These are phyloP conservation scores for Leccinum longicurvipes DNA, from an alignment of 768 basidiomycete genomes.

Conservation along the genomic window DNA sequence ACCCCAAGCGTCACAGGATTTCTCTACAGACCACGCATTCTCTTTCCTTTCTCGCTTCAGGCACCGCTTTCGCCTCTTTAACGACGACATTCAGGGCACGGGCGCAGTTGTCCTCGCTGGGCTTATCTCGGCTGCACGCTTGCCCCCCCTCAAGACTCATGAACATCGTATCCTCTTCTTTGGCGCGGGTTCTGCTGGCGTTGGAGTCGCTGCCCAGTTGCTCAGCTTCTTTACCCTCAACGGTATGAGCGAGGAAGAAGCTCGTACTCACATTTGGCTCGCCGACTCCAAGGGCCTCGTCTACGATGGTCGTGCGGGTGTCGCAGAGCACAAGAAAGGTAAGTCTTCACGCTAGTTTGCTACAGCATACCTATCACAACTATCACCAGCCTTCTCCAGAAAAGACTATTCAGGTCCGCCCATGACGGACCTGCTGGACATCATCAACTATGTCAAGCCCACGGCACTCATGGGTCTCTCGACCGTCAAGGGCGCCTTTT, in stretches of 20 bases:
- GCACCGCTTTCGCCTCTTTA: slow-evolving; percentile 74
- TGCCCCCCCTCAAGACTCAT: slow-evolving; percentile 60
- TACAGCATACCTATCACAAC: background rate
- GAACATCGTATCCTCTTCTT: slow-evolving; percentile 89
- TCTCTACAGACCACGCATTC: slow-evolving; percentile 90
- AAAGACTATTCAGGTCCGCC: slow-evolving; percentile 75
- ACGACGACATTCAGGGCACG: slow-evolving; percentile 90
- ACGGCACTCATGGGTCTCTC: slow-evolving; percentile 89
- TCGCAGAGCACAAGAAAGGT: slow-evolving; percentile 87
- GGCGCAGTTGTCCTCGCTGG: slow-evolving; percentile 91
- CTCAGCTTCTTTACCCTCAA: slow-evolving; percentile 85
- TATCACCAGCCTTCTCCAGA: slow-evolving; percentile 70
- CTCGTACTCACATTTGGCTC: slow-evolving; percentile 72
- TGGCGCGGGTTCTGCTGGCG: slow-evolving; percentile 88
- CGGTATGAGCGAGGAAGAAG: slow-evolving; percentile 74
- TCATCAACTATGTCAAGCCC: slow-evolving; percentile 78
- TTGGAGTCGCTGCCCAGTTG: slow-evolving; percentile 87
- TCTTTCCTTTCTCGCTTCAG: slow-evolving; percentile 76
- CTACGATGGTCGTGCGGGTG: slow-evolving; percentile 62
- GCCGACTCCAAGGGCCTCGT: slow-evolving; percentile 87
- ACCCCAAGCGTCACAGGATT: slow-evolving; percentile 53
- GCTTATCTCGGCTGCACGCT: slow-evolving; percentile 81
- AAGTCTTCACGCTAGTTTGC: slow-evolving; percentile 19
- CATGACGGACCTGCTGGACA: slow-evolving; percentile 69
- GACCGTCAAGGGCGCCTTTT: slow-evolving; percentile 84